phyloP scores from a whole-genome alignment of 805 yeast species.

The Kurtzmaniella fragi region DNA sequence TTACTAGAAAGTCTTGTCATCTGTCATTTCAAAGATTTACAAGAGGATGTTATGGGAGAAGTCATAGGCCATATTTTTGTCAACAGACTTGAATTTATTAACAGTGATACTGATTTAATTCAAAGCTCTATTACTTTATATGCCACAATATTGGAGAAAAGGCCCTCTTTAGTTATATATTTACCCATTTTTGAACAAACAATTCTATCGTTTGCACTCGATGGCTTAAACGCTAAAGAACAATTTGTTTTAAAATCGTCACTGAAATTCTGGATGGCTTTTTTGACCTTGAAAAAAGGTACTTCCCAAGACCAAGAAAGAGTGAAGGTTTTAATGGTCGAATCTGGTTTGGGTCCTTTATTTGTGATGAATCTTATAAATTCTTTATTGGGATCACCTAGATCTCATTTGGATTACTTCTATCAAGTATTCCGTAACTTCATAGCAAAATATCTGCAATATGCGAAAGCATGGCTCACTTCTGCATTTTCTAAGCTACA shows the following conservation, averaged over 20 bases:
- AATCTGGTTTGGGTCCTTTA: slow-evolving; percentile 16
- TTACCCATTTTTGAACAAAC: slow-evolving; percentile 16
- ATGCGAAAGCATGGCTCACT: slow-evolving; percentile 43
- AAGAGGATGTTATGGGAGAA: slow-evolving; percentile 25
- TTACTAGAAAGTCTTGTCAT: slow-evolving; percentile 41
- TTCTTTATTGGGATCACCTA: slow-evolving; percentile 38
- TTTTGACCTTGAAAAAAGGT: slow-evolving; percentile 45
- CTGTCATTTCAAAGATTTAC: slow-evolving; percentile 27
- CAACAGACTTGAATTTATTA: slow-evolving; percentile 27
- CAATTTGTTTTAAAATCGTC: slow-evolving; percentile 50
- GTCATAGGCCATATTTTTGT: slow-evolving; percentile 37
- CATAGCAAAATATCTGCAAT: slow-evolving; percentile 43
- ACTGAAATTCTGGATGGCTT: slow-evolving; percentile 50
- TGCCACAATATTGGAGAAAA: slow-evolving; percentile 42
- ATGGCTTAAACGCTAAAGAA: slow-evolving; percentile 44
- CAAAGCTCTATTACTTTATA: slow-evolving; percentile 50
- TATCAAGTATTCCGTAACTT: slow-evolving; percentile 48
- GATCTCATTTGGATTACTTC: slow-evolving; percentile 59
- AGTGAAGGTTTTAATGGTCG: slow-evolving; percentile 17
- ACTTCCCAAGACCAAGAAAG: slow-evolving; percentile 34
- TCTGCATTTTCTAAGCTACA: slow-evolving; percentile 10
- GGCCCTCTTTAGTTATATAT: slow-evolving; percentile 45
- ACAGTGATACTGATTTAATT: slow-evolving; percentile 55
- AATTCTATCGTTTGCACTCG: slow-evolving; percentile 25
- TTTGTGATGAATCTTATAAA: slow-evolving; percentile 22